Base-by-base conservation (phyloP, 2,329 filamentous ascomycete genomes). In the Teratosphaeria zuluensis region DNA sequence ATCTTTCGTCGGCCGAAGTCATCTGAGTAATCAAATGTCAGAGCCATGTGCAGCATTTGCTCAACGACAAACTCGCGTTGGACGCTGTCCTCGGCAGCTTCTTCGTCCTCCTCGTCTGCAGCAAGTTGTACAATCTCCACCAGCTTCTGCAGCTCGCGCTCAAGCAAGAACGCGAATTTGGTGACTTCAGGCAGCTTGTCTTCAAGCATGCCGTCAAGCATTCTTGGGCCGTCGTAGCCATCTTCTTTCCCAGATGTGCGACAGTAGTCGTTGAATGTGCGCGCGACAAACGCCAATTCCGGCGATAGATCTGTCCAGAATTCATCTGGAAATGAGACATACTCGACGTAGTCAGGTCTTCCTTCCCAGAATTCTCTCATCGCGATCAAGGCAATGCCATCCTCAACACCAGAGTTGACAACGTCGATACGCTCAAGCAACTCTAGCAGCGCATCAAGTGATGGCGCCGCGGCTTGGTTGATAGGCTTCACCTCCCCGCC, bases 331-430 rank as follows among this genome's bases (percentile, higher is more conserved):
- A 94, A 90, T 28, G 76, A 79, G 57, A 91, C 80, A 32, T 82
- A 84, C 57, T 92, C 86, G 56, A 86, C 80, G 68, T 92, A 92
- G 70, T 94, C 89, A 2, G 90, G 88, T 19, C 94, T 85, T 4
- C 92, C 90, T 65, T 94, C 89, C 94, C 94, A 99, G 74, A 99
- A 97, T 54, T 90, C 89, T 61, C 84, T 87, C 92, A 99, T 96
- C 0, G 94, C 94, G 70, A 96, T 89, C 8, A 95, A 81, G 1
- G 90, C 92, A 60, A 97, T 89, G 5, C 94, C 95, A 58, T 88
- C 89, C 71, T 96, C 92, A 21, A 88, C 84, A 1, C 91, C 92
- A 4, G 91, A 92, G 70, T 94, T 94, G 63, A 95, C 84, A 1
- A 97, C 85, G 66, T 99, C 92, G 61, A 99, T 94, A 65, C 94